Percentiles rank a stretch among this genome's conserved stretches.
phyloP scores from a whole-genome alignment of 345 rosid genomes.

The Aegle marmelos region DNA sequence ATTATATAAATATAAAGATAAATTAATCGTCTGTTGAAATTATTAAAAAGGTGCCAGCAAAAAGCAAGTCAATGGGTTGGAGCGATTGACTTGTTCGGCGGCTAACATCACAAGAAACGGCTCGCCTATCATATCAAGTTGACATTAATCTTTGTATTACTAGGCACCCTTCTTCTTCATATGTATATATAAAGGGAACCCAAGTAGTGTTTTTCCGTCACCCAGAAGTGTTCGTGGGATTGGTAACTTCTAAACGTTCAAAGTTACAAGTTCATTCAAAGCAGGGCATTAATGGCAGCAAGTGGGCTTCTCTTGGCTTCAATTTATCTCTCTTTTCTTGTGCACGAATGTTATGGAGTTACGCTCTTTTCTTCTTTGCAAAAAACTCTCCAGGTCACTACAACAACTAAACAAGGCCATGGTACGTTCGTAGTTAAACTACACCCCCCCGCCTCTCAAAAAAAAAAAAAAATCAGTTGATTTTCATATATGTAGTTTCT shows the following conservation, averaged over 20 bases:
- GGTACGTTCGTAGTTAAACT: background rate
- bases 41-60: background rate
- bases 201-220: background rate
- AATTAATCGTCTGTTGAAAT: conserved; percentile 1
- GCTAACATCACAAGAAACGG: background rate
- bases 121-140: background rate
- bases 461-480: too few relatives aligned
- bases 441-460: too few relatives aligned
- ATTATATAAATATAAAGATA: background rate
- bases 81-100: conserved; percentile 23
- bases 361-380: conserved; percentile 43
- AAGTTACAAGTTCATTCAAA: background rate
- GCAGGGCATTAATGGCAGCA: conserved; percentile 13
- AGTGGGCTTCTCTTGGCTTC: conserved; percentile 16
- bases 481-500: too few relatives aligned
- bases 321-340: conserved; percentile 15
- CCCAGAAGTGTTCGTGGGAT: background rate
- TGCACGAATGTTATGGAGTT: conserved; percentile 20
- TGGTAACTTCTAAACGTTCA: background rate
- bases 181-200: background rate
- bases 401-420: conserved; percentile 31
- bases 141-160: background rate
- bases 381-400: conserved; percentile 34
- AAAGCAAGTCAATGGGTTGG: background rate
- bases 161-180: background rate